phyloP scores from a whole-genome alignment of 768 basidiomycete genomes.

The Amanita rubescens region DNA sequence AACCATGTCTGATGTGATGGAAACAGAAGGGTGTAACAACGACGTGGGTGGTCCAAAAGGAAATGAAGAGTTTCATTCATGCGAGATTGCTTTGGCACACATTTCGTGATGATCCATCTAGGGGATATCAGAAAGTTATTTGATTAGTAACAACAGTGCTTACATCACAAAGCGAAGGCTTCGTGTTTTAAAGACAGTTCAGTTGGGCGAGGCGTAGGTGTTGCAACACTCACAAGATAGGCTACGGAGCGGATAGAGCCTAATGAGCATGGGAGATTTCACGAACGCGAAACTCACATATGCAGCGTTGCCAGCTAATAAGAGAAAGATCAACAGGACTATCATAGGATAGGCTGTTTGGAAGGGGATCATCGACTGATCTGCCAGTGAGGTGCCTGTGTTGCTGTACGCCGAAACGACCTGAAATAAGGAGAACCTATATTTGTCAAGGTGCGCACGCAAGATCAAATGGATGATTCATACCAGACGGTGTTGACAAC shows the following conservation, averaged over 20 bases:
- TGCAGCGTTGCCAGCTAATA: conserved; percentile 89
- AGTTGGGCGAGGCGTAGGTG: background rate
- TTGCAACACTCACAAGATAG: conserved; percentile 64
- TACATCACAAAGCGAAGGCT: conserved; percentile 83
- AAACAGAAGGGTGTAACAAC: conserved; percentile 87
- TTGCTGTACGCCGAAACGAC: conserved; percentile 85
- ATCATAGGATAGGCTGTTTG: conserved; percentile 81
- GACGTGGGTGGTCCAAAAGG: conserved; percentile 88
- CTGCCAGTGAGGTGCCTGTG: conserved; percentile 79
- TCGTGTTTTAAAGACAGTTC: background rate
- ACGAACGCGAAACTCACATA: conserved; percentile 51
- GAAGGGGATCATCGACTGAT: conserved; percentile 90
- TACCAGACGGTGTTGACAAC: conserved; percentile 62
- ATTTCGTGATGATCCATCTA: conserved; percentile 71
- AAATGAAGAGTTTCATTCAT: conserved; percentile 79
- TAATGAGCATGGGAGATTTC: background rate
- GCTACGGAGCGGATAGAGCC: conserved; percentile 35
- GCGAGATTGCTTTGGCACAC: conserved; percentile 51
- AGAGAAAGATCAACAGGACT: conserved; percentile 58
- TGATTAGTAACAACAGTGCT: conserved; percentile 18
- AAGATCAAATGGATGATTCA: conserved; percentile 7
- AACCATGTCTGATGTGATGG: conserved; percentile 95
- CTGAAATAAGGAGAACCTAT: conserved; percentile 82
- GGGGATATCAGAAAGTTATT: conserved; percentile 7
- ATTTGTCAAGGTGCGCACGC: background rate